Evolutionary conservation across 2,329 filamentous ascomycete genomes (phyloP).

Genomic region (Chaetomiaceae sp.): DNA sequence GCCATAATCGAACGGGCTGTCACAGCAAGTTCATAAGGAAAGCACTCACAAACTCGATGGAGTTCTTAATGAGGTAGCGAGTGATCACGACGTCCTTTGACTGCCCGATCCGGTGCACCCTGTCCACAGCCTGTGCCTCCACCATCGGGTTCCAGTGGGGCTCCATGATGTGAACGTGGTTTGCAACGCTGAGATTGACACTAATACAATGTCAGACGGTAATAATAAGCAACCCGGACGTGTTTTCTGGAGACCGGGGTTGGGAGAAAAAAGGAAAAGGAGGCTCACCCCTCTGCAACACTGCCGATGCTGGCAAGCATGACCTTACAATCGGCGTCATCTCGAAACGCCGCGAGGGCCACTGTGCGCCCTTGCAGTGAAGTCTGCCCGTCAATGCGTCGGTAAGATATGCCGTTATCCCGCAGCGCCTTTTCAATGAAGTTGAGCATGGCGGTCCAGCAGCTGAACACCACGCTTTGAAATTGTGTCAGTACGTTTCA

Average conservation of each 20-base stretch:
- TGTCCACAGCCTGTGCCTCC: slow-evolving; percentile 30
- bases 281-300: slow-evolving; percentile 28
- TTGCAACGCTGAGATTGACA: slow-evolving; percentile 28
- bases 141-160: slow-evolving; percentile 33
- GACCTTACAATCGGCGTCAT: slow-evolving; percentile 18
- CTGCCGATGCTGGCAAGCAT: slow-evolving; percentile 31
- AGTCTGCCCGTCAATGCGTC: slow-evolving; percentile 27
- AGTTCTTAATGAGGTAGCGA: slow-evolving; percentile 25
- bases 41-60: too few species aligned
- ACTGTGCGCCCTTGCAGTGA: slow-evolving; percentile 9
- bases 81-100: slow-evolving; percentile 24
- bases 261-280: neutral
- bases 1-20: too few species aligned
- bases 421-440: slow-evolving; percentile 20
- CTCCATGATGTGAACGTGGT: slow-evolving; percentile 28
- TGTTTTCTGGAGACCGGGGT: too few species aligned
- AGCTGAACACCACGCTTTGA: slow-evolving; percentile 27
- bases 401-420: slow-evolving; percentile 8
- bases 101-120: slow-evolving; percentile 30
- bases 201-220: slow-evolving; percentile 5
- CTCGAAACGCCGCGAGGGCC: slow-evolving; percentile 15
- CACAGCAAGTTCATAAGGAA: too few species aligned
- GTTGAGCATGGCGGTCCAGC: slow-evolving; percentile 29
- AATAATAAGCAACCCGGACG: too few species aligned
- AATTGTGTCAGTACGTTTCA: neutral